Conservation (phyloP, 202 grass and related monocot genomes). For the Carex arenaria region DNA sequence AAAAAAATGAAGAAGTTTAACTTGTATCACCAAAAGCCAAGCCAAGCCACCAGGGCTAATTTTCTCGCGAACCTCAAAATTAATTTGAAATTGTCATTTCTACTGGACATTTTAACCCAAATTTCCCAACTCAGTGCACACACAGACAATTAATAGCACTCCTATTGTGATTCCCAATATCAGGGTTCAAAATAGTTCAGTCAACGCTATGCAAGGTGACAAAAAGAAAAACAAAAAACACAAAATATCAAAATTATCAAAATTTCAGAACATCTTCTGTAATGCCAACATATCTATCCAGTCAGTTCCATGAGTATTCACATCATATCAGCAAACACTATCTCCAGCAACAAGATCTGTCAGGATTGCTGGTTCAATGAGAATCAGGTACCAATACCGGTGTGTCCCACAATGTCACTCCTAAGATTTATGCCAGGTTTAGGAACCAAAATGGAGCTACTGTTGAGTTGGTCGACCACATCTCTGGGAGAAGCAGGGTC, state of each 20-base stretch:
- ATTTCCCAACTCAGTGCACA: neutral
- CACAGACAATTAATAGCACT: too few species aligned
- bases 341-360: neutral
- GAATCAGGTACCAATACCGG: neutral
- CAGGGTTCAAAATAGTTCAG: too few species aligned
- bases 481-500: neutral
- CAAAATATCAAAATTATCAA: neutral
- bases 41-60: neutral
- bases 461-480: neutral
- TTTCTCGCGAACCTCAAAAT: neutral
- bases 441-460: neutral
- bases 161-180: too few species aligned
- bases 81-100: neutral
- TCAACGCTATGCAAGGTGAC: neutral
- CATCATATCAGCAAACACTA: neutral
- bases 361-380: neutral
- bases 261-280: neutral
- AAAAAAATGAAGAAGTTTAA: neutral
- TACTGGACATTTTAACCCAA: neutral
- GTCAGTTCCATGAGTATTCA: neutral
- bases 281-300: neutral
- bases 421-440: neutral
- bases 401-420: neutral
- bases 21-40: neutral
- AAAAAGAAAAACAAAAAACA: neutral